Evolutionary conservation across 83 land plant species (phyloP).

Genomic region (Diphasiastrum complanatum): DNA sequence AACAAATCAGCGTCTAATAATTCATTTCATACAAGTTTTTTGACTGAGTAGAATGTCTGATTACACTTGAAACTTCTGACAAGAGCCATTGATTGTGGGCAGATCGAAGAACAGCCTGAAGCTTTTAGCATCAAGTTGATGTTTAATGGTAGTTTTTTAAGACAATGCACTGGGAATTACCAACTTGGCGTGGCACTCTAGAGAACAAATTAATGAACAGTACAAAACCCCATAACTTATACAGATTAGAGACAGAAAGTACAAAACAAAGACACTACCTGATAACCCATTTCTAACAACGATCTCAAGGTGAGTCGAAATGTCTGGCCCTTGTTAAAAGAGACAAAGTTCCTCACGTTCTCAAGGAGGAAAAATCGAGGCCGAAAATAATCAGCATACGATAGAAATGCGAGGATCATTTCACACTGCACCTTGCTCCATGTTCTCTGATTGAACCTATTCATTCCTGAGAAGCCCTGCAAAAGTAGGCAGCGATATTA

Average conservation of each 20-base stretch:
- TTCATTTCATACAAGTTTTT: too few relatives aligned
- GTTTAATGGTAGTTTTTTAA: too few relatives aligned
- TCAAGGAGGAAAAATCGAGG: conserved; percentile 87
- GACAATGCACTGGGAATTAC: too few relatives aligned
- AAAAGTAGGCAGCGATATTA: conserved; percentile 3
- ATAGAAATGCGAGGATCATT: conserved; percentile 90
- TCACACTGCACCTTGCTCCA: conserved; percentile 99
- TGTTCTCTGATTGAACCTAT: conserved; percentile 81
- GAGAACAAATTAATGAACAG: background rate
- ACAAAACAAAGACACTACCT: conserved; percentile 39
- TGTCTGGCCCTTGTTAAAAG: conserved; percentile 97
- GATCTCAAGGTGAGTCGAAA: conserved; percentile 84
- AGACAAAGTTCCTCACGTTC: conserved; percentile 92
- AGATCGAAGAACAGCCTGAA: too few relatives aligned
- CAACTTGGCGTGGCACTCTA: too few relatives aligned
- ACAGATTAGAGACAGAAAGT: too few relatives aligned
- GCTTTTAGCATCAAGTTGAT: too few relatives aligned
- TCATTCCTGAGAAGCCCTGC: conserved; percentile 99
- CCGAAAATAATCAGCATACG: conserved; percentile 91
- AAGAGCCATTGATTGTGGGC: too few relatives aligned
- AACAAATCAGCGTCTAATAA: too few relatives aligned
- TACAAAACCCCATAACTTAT: background rate
- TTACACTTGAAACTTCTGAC: too few relatives aligned
- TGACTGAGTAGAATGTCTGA: too few relatives aligned
- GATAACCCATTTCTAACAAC: conserved; percentile 97